phyloP scores from a whole-genome alignment of 1,284 basidiomycete species.

The Cystobasidiaceae sp. region DNA sequence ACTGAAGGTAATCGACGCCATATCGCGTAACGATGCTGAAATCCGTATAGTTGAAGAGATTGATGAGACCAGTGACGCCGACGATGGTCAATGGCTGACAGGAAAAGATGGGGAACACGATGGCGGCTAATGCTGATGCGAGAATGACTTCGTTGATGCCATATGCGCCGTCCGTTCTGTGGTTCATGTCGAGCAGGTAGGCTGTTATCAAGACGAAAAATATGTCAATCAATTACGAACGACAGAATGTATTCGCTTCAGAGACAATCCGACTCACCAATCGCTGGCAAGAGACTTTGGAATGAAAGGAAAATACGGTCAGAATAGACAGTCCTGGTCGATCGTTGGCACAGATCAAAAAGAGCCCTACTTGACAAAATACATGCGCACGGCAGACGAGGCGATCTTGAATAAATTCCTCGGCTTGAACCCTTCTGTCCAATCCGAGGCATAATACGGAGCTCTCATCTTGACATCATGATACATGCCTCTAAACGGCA shows the following conservation, averaged over 20 bases:
- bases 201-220: conserved; percentile 72
- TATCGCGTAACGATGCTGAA: conserved; percentile 65
- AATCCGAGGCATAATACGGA: conserved; percentile 79
- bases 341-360: neutral
- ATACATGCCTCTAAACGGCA: conserved; percentile 59
- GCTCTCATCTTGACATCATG: conserved; percentile 68
- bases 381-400: conserved; percentile 67
- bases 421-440: conserved; percentile 66
- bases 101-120: conserved; percentile 82
- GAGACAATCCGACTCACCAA: conserved; percentile 11
- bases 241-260: no score
- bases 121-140: conserved; percentile 64
- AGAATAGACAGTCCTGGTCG: conserved; percentile 46
- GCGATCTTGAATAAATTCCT: conserved; percentile 54
- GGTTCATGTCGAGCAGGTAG: conserved; percentile 87
- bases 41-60: conserved; percentile 83
- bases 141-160: conserved; percentile 77
- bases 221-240: no score
- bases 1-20: conserved; percentile 69
- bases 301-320: no score
- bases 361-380: conserved; percentile 68
- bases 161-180: conserved; percentile 75
- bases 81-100: conserved; percentile 89
- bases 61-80: conserved; percentile 74
- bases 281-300: conserved; percentile 30